A percentile compares a stretch with the other conserved stretches of the same genome.
phyloP scores from a whole-genome alignment of 2,329 filamentous ascomycete species.

The Hymenoscyphus linearis region DNA sequence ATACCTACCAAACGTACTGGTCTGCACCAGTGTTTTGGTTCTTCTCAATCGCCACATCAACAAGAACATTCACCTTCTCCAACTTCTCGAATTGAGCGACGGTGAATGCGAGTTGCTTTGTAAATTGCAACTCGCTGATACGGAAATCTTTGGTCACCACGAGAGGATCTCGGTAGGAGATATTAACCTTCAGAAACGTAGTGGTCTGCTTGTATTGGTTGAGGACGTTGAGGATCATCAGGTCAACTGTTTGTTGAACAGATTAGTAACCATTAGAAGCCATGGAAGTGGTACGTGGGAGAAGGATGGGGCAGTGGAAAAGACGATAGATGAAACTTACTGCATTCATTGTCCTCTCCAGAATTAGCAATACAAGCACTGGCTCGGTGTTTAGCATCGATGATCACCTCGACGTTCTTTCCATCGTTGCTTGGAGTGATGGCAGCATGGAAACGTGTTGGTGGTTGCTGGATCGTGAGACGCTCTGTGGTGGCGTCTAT shows the following conservation, averaged over 20 bases:
- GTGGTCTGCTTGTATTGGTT: background rate
- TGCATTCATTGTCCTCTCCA: background rate
- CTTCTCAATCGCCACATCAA: background rate
- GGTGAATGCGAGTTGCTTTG: background rate
- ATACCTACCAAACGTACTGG: background rate
- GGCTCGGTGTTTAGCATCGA: background rate
- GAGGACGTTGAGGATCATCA: background rate
- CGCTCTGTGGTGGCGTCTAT: background rate
- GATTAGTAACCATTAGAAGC: too few species aligned
- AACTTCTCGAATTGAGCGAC: background rate
- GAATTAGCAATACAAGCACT: background rate
- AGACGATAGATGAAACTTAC: background rate
- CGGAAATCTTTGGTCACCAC: background rate
- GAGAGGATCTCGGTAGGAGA: background rate
- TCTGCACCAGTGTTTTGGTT: background rate
- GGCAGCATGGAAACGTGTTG: background rate
- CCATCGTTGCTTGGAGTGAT: background rate
- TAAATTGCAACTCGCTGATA: background rate
- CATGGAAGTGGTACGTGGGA: too few species aligned
- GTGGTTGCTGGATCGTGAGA: background rate
- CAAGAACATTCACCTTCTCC: background rate
- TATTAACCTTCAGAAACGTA: background rate
- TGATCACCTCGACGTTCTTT: background rate
- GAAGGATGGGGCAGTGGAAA: background rate
- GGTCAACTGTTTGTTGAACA: background rate